Percentiles rank a stretch among this genome's conserved stretches.
phyloP scores from a whole-genome alignment of 2,329 filamentous ascomycete species.

The Stemphylium beticola region DNA sequence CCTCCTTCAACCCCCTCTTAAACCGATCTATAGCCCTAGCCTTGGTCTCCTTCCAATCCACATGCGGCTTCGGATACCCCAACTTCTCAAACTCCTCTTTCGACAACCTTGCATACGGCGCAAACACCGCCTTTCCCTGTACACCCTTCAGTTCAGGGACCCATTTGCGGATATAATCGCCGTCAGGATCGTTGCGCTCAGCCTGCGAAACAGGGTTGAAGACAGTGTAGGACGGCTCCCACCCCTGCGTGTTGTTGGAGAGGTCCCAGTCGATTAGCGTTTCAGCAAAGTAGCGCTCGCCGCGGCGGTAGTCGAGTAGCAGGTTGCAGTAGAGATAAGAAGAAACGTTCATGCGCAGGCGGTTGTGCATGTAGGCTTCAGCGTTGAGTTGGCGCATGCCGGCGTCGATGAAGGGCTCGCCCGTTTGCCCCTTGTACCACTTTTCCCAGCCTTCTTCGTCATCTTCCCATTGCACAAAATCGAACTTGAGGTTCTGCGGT shows the following conservation, averaged over 20 bases:
- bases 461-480: conserved; percentile 59
- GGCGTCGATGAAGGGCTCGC: conserved; percentile 59
- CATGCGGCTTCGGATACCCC: conserved; percentile 55
- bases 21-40: conserved; percentile 52
- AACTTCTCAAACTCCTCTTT: conserved; percentile 58
- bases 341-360: conserved; percentile 58
- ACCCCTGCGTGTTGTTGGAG: conserved; percentile 59
- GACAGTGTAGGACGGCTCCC: conserved; percentile 59
- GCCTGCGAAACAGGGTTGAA: conserved; percentile 53
- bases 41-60: conserved; percentile 54
- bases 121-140: conserved; percentile 57
- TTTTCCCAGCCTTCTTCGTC: conserved; percentile 58
- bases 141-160: conserved; percentile 49
- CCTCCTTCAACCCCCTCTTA: conserved; percentile 54
- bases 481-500: conserved; percentile 60
- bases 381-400: conserved; percentile 59
- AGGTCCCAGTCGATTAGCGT: conserved; percentile 58
- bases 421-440: conserved; percentile 56
- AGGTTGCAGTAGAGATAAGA: conserved; percentile 58
- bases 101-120: conserved; percentile 52
- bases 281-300: conserved; percentile 60
- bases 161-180: conserved; percentile 49
- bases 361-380: conserved; percentile 61
- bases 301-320: conserved; percentile 57
- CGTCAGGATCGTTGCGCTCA: conserved; percentile 47